Evolutionary conservation across 2,329 filamentous ascomycete genomes (phyloP), one percentile per base, ranked within the genome.

Genomic region (Teratosphaeria zuluensis): DNA sequence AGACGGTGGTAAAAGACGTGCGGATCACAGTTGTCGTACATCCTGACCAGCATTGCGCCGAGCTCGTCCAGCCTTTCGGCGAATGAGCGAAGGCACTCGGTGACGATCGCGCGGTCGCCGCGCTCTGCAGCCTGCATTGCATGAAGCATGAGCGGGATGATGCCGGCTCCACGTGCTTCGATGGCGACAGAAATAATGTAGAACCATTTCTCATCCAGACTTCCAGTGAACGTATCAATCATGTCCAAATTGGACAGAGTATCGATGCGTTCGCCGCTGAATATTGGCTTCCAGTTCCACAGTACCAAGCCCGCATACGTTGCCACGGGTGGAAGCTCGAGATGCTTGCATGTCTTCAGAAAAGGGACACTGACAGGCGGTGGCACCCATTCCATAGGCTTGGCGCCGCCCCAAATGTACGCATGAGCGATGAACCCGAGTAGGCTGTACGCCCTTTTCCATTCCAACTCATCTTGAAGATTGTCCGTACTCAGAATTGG

Each of bases 201-300:
- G 72, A 99, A 99, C 94, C 94, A 99, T 62, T 94, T 96, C 76
- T 99, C 94, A 71, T 99, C 94, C 58, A 95, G 79, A 7, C 91
- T 92, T 55, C 94, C 94, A 16, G 94, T 97, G 70, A 96, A 95
- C 16, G 94, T 96, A 68, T 86, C 84, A 61, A 97, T 80, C 1
- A 90, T 94, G 48, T 90, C 86, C 58, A 99, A 81, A 68, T 99
- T 97, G 69, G 94, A 87, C 53, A 97, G 81, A 63, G 85, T 84
- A 69, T 95, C 90, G 59, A 94, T 84, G 38, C 83, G 82, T 73
- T 96, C 92, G 62, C 90, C 84, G 60, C 85, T 77, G 70, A 97
- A 96, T 57, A 97, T 82, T 0, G 92, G 90, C 74, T 92, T 92
- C 80, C 91, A 97, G 76, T 99, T 99, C 94, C 94, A 99, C 30